Evolutionary conservation across 2,329 filamentous ascomycete species (phyloP), one percentile per base, ranked within the genome.

Genomic region (Pseudopithomyces maydicus): DNA sequence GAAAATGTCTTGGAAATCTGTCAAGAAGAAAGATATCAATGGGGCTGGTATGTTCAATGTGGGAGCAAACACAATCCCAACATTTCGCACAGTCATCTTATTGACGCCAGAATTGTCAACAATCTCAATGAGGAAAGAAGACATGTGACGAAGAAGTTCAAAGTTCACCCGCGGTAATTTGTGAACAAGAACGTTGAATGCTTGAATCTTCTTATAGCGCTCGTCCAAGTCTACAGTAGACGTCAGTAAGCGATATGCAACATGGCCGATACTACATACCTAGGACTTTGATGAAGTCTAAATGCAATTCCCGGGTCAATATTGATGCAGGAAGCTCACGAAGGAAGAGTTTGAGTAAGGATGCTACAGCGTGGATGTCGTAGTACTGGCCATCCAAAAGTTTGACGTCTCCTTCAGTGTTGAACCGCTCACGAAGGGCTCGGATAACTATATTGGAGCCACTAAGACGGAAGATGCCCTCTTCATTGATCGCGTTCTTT

Each of bases 371-470:
- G 74, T 99, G 94, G 23, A 99, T 93, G 74, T 99, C 95, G 72
- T 97, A 92, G 73, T 94, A 96, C 56, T 91, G 88, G 48, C 90
- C 89, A 57, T 94, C 93, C 23, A 97, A 76, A 50, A 99, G 82
- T 72, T 97, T 92, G 63, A 99, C 85, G 71, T 99, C 95, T 44
- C 93, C 90, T 79, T 99, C 93, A 3, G 79, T 87, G 75, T 99
- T 97, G 80, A 99, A 99, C 2, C 93, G 88, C 73, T 98, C 94
- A 59, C 90, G 90, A 42, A 99, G 84, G 55, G 87, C 87, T 76
- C 94, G 96, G 78, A 99, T 96, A 48, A 97, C 89, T 53, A 96
- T 85, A 71, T 97, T 98, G 0, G 94, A 98, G n/a, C 95, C 95
- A 74, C 93, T 98, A 41, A 99, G 82, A 50, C 95, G 88, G 82